phyloP scores from a whole-genome alignment of 306 rosid genomes.

The Quercus ilex region DNA sequence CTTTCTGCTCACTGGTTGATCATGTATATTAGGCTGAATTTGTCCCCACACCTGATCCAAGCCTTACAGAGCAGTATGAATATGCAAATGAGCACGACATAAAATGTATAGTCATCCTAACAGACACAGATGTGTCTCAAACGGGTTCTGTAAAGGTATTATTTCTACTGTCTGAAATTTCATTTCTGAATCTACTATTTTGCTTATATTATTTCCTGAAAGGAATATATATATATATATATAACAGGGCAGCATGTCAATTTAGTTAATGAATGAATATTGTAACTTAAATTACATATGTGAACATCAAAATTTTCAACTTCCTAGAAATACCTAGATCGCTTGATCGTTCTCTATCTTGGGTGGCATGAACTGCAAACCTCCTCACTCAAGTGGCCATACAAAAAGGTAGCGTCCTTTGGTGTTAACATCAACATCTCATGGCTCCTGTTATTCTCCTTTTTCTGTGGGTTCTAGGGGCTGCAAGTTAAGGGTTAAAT shows the following conservation, averaged over 20 bases:
- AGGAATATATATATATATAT: background rate
- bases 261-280: background rate
- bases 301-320: background rate
- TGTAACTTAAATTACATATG: conserved; percentile 3
- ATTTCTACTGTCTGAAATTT: conserved; percentile 12
- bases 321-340: background rate
- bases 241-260: background rate
- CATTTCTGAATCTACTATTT: conserved; percentile 1
- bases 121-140: conserved; percentile 58
- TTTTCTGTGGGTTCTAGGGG: background rate
- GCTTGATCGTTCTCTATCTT: background rate
- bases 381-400: background rate
- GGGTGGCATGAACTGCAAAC: background rate
- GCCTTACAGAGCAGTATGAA: conserved; percentile 94
- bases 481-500: background rate
- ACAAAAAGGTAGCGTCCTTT: background rate
- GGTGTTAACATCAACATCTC: background rate
- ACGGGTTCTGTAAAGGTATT: conserved; percentile 71
- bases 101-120: conserved; percentile 82
- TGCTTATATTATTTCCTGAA: conserved; percentile 4
- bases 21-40: conserved; percentile 71
- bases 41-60: conserved; percentile 82
- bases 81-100: conserved; percentile 90
- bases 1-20: conserved; percentile 29
- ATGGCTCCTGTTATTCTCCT: background rate